Evolutionary conservation across 176 grass and related monocot species (phyloP).

Genomic region (Avena eriantha): DNA sequence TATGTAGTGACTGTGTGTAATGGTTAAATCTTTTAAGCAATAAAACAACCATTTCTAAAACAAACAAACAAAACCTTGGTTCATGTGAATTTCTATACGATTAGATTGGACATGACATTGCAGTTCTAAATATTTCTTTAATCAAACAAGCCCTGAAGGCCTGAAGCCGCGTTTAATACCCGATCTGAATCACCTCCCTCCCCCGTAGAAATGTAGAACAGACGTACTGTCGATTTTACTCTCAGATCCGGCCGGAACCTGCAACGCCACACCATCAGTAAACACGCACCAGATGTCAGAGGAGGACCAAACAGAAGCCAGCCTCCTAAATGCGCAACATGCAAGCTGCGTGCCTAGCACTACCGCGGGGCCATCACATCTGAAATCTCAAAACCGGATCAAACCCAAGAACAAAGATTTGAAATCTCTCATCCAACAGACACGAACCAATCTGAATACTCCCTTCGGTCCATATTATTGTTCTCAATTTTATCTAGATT

Average conservation of each 20-base stretch:
- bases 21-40: too few relatives aligned
- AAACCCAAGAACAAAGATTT: not conserved
- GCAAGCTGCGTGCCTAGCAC: constrained; percentile 4
- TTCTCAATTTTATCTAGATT: too few relatives aligned
- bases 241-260: constrained; percentile 28
- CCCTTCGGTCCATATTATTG: too few relatives aligned
- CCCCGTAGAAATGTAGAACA: not conserved
- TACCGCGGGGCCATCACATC: constrained; percentile 3
- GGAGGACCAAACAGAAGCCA: not conserved
- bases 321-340: constrained; percentile 21
- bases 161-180: not conserved
- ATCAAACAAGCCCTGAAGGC: too few relatives aligned
- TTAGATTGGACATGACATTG: too few relatives aligned
- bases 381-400: constrained; percentile 6
- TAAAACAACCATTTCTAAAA: too few relatives aligned
- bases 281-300: not conserved
- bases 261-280: constrained; percentile 1
- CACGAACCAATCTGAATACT: not conserved
- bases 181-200: not conserved
- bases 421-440: not conserved
- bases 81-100: too few relatives aligned
- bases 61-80: too few relatives aligned
- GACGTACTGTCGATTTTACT: not conserved
- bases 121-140: too few relatives aligned
- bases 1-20: too few relatives aligned